Conservation (phyloP, 2,329 filamentous ascomycete genomes). For the Aspergillus ibericus region DNA sequence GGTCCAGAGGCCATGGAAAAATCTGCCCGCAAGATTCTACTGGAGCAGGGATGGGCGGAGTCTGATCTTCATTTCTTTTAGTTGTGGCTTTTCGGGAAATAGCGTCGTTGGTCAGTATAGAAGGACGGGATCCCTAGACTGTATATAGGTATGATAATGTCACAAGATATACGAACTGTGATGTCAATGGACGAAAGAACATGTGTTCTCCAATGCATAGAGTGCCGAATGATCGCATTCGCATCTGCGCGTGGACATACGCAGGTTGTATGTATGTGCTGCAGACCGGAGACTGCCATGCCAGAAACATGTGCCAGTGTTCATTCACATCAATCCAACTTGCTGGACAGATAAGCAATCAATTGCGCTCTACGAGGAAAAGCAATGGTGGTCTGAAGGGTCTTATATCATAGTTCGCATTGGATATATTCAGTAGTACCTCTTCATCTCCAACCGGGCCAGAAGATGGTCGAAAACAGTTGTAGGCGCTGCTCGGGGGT, state of each 20-base stretch:
- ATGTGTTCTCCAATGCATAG: neutral
- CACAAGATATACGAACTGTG: neutral
- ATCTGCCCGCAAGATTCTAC: conserved; percentile 57
- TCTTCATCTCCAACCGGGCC: conserved; percentile 68
- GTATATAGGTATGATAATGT: neutral
- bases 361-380: no score
- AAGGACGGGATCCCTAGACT: neutral
- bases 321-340: no score
- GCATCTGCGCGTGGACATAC: no score
- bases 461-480: conserved; percentile 69
- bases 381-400: neutral
- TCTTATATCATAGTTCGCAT: neutral
- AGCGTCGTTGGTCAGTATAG: neutral
- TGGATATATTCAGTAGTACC: conserved; percentile 55
- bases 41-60: conserved; percentile 68
- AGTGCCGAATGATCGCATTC: neutral
- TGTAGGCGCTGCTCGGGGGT: conserved; percentile 43
- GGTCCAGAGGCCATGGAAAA: conserved; percentile 76
- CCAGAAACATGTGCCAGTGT: no score
- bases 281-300: no score
- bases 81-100: neutral
- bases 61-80: conserved; percentile 76
- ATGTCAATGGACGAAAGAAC: neutral
- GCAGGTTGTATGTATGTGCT: no score
- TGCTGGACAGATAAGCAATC: no score